These are phyloP conservation scores for Alternaria longipes DNA, from an alignment of 2,329 filamentous ascomycete genomes.

Conservation along the genomic window DNA sequence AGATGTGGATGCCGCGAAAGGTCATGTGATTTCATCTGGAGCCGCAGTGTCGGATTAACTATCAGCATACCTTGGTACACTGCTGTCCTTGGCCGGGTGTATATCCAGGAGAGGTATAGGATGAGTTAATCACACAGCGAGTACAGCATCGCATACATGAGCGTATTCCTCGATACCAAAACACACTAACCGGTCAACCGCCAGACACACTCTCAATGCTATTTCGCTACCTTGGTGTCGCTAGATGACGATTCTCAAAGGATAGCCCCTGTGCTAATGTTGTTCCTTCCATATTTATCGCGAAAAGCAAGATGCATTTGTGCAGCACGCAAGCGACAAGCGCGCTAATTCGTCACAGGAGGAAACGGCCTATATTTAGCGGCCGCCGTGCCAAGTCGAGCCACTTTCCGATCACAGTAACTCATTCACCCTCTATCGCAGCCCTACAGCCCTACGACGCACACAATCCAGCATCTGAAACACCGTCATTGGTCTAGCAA, in stretches of 20 bases:
- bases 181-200: slow-evolving; percentile 15
- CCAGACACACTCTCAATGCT: slow-evolving; percentile 5
- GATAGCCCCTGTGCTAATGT: slow-evolving; percentile 22
- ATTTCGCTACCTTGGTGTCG: slow-evolving; percentile 6
- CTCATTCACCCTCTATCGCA: slow-evolving; percentile 12
- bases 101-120: slow-evolving; percentile 14
- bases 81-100: slow-evolving; percentile 5
- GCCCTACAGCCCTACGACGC: slow-evolving; percentile 39
- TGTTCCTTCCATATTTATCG: slow-evolving; percentile 27
- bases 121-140: neutral
- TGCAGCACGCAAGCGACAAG: slow-evolving; percentile 1
- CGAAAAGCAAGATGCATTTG: neutral
- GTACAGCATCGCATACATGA: slow-evolving; percentile 24
- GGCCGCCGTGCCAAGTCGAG: slow-evolving; percentile 21
- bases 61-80: slow-evolving; percentile 3
- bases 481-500: slow-evolving; percentile 18
- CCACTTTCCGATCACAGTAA: slow-evolving; percentile 31
- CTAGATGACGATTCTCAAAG: neutral
- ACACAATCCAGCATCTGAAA: slow-evolving; percentile 17
- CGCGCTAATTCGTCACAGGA: slow-evolving; percentile 12
- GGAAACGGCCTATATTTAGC: slow-evolving; percentile 41
- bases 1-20: slow-evolving; percentile 18
- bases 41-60: slow-evolving; percentile 20
- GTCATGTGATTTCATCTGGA: slow-evolving; percentile 27
- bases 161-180: slow-evolving; percentile 13